phyloP scores from a whole-genome alignment of 2,329 filamentous ascomycete genomes.

The Pyrenophora teres region DNA sequence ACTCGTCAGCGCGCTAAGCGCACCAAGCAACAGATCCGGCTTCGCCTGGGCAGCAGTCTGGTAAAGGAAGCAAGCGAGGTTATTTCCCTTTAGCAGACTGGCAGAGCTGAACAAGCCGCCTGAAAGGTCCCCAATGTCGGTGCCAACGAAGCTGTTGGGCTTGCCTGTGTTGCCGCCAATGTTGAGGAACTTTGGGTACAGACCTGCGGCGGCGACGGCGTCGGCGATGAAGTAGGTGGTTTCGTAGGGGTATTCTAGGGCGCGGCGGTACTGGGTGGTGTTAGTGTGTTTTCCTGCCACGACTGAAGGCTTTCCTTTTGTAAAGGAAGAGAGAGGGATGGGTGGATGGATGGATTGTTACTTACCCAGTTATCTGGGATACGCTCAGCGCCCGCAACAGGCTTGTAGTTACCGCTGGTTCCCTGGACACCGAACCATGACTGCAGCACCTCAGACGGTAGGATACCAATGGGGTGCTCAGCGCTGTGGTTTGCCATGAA shows the following conservation, averaged over 20 bases:
- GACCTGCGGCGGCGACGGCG: conserved; percentile 19
- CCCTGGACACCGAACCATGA: conserved; percentile 32
- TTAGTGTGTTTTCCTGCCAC: background rate
- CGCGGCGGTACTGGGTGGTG: conserved; percentile 21
- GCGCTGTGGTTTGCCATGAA: conserved; percentile 35
- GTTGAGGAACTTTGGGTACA: conserved; percentile 30
- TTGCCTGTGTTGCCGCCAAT: conserved; percentile 31
- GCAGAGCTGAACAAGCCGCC: conserved; percentile 23
- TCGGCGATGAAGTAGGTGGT: conserved; percentile 27
- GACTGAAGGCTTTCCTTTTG: too few species aligned
- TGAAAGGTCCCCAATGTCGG: conserved; percentile 22
- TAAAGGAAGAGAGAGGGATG: too few species aligned
- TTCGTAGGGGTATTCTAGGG: conserved; percentile 30
- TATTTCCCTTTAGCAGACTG: conserved; percentile 23
- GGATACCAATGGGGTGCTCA: conserved; percentile 19
- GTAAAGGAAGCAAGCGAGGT: conserved; percentile 25
- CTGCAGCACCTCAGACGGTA: conserved; percentile 25
- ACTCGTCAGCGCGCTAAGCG: conserved; percentile 18
- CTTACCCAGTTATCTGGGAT: conserved; percentile 29
- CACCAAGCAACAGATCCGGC: conserved; percentile 25
- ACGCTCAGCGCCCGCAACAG: conserved; percentile 22
- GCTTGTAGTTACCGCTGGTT: conserved; percentile 18
- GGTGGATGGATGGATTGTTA: background rate
- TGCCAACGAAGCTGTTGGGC: conserved; percentile 28
- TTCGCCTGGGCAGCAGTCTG: conserved; percentile 28